A percentile compares a stretch with the other conserved stretches of the same genome.
phyloP scores from a whole-genome alignment of 495 filamentous ascomycete species.

The Penicillium herquei region DNA sequence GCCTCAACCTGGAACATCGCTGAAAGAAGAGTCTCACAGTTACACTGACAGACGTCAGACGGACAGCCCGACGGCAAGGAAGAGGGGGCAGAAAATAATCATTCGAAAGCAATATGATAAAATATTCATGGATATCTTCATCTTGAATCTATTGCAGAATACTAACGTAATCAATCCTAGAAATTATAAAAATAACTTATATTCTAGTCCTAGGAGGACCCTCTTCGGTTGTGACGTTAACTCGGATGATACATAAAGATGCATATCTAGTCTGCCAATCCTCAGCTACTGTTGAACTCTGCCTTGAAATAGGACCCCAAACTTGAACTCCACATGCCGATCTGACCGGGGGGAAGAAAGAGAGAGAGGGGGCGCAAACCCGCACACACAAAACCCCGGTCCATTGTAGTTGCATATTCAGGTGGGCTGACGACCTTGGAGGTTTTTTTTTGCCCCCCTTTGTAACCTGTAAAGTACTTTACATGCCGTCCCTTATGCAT shows the following conservation, averaged over 20 bases:
- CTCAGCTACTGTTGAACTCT: neutral
- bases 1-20: constrained; percentile 18
- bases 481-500: neutral
- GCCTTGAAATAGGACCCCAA: neutral
- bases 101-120: no score
- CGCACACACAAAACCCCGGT: neutral
- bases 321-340: neutral
- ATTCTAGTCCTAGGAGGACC: neutral
- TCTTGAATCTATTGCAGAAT: neutral
- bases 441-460: no score
- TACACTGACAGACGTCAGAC: neutral
- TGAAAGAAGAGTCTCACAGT: constrained; percentile 11
- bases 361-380: neutral
- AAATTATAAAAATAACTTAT: neutral
- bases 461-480: neutral
- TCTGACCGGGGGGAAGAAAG: neutral
- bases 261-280: neutral
- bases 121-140: no score
- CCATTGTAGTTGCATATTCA: neutral
- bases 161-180: no score
- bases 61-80: neutral
- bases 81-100: neutral
- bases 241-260: constrained; percentile 2
- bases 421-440: no score
- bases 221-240: constrained; percentile 6